Evolutionary conservation across 371 early-diverging fungal species (phyloP), one percentile per base, ranked within the genome.

Genomic region (Mucor plumbeus): DNA sequence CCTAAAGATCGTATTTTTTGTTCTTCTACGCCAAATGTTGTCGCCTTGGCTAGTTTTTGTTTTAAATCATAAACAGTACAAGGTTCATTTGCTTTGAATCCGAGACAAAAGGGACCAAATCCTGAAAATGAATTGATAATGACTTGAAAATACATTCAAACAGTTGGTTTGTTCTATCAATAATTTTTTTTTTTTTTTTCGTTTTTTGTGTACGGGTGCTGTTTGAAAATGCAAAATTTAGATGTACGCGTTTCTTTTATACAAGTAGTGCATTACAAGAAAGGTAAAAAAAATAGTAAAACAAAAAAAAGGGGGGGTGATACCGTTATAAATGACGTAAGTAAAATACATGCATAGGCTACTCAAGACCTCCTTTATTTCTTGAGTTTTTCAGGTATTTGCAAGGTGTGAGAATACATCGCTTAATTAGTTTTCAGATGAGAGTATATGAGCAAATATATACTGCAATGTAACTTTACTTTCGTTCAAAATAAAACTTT

Each of bases 61-160:
- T 72, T 72, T 34, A 72, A 53, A 44, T 56, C 65, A 50, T 54
- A 55, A 1, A 72, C 61, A 5, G 72, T 72, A 34, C 62, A 63
- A 13, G 40, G 53, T 8, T 67, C 61, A 26, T 58, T 21, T 1
- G 44, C 13, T 7, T 39, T 39, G 40, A 72, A 72, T 36, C 53
- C 34, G 33, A 72, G 40, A 53, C 72, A 72, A 41, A 68, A 63
- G 19, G 72, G 67, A 13, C 72, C 72, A 58, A 60, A 63, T 13
- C 72, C 72, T 31, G 58, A 59, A 64, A 67, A 72, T 21, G 72
- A 72, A 53, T 72, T 72, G 8, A 72, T 61, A 41, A 72, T 53
- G 5, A 68, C 72, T 72, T 72, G 72, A 58, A 55, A 61, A 41
- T 63, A 60, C 70, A 70, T 70, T 44, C 33, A 50, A 21, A 50